These are phyloP conservation scores for Sporobolomyces pararoseus DNA, from an alignment of 768 basidiomycete genomes.

Conservation along the genomic window DNA sequence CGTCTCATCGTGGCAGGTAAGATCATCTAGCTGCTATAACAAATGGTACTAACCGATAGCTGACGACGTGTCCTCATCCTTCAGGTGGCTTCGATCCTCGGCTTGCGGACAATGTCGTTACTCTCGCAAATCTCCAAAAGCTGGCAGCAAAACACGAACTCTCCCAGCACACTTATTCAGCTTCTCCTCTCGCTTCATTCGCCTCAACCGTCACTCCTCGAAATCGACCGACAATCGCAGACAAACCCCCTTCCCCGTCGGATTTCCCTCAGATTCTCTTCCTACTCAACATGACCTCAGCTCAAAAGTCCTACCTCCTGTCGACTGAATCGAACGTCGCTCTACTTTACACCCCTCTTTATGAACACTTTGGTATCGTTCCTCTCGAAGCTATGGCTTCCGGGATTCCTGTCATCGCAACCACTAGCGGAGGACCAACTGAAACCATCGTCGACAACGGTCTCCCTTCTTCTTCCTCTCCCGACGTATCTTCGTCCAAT, in stretches of 20 bases:
- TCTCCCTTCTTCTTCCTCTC: conserved; percentile 39
- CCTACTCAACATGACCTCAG: conserved; percentile 82
- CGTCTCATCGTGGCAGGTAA: conserved; percentile 76
- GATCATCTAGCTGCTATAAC: conserved; percentile 16
- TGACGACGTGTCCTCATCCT: background rate
- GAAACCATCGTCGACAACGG: conserved; percentile 67
- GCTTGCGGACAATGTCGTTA: conserved; percentile 74
- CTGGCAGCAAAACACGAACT: conserved; percentile 59
- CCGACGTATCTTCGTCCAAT: background rate
- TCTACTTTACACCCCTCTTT: conserved; percentile 85
- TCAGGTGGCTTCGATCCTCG: conserved; percentile 86
- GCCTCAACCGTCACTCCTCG: conserved; percentile 11
- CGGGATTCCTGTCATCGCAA: conserved; percentile 83
- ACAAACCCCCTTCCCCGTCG: conserved; percentile 33
- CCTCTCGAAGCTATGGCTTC: conserved; percentile 93
- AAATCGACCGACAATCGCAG: conserved; percentile 34
- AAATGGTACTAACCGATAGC: background rate
- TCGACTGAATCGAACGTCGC: conserved; percentile 62
- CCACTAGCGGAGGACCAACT: conserved; percentile 76
- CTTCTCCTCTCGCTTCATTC: conserved; percentile 8
- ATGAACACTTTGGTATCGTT: conserved; percentile 96
- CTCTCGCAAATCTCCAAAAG: conserved; percentile 60
- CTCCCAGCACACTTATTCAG: conserved; percentile 48
- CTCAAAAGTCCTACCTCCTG: conserved; percentile 78
- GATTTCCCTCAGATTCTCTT: conserved; percentile 67